A percentile compares a stretch with the other conserved stretches of the same genome.
phyloP scores from a whole-genome alignment of 1,284 basidiomycete species.

The Porogramme epimiltina region DNA sequence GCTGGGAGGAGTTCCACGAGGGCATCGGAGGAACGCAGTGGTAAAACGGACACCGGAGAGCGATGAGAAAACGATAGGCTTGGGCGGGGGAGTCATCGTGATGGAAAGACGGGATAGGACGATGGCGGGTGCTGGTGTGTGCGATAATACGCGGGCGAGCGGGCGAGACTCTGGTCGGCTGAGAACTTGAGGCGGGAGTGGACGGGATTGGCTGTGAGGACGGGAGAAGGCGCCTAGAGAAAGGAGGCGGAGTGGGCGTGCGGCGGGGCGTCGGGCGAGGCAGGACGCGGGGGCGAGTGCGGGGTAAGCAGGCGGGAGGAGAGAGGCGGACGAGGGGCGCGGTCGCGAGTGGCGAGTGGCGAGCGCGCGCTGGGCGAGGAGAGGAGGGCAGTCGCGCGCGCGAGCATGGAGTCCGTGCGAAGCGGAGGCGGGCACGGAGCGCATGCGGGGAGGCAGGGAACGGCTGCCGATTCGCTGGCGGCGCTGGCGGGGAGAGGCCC shows the following conservation, averaged over 20 bases:
- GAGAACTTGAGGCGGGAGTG: conserved; percentile 9
- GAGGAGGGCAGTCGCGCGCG: neutral
- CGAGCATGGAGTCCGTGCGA: conserved; percentile 6
- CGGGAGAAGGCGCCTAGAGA: neutral
- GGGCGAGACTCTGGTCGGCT: conserved; percentile 3
- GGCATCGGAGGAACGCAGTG: neutral
- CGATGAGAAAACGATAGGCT: conserved; percentile 13
- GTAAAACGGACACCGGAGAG: conserved; percentile 1
- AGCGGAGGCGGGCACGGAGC: conserved; percentile 8
- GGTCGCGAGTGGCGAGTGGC: neutral
- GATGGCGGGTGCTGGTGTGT: neutral
- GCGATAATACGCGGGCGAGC: neutral
- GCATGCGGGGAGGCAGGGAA: conserved; percentile 9
- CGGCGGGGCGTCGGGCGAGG: neutral
- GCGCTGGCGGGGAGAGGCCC: conserved; percentile 8
- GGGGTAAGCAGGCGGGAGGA: neutral
- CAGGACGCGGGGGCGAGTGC: neutral
- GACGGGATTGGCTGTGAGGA: conserved; percentile 6
- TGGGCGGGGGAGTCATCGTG: conserved; percentile 7
- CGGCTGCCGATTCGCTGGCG: conserved; percentile 7
- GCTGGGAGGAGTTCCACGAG: neutral
- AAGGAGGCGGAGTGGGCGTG: neutral
- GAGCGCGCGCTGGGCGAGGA: conserved; percentile 2
- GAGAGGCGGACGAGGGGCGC: conserved; percentile 4
- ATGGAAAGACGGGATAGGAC: conserved; percentile 17